Conservation (phyloP, 2,329 filamentous ascomycete genomes). For the Fusarium veterinarium region DNA sequence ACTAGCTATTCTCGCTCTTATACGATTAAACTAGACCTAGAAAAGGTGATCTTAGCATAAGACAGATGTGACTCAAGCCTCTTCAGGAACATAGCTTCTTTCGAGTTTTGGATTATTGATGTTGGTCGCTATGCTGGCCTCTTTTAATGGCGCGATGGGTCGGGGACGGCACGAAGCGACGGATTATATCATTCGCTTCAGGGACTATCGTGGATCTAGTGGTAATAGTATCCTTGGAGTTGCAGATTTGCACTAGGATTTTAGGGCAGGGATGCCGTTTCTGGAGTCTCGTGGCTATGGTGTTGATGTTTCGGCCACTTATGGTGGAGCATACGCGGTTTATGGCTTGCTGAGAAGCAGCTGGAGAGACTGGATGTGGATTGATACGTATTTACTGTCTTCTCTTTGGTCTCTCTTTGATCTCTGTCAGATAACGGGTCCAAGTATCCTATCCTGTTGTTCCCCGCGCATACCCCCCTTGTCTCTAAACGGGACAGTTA, state of each 20-base stretch:
- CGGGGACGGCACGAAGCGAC: background rate
- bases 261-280: conserved; percentile 2
- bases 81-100: conserved; percentile 15
- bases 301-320: background rate
- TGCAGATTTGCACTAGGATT: conserved; percentile 25
- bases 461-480: background rate
- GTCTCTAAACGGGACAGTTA: conserved; percentile 4
- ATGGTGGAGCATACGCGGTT: background rate
- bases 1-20: background rate
- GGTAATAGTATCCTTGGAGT: conserved; percentile 22
- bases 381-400: background rate
- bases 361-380: conserved; percentile 7
- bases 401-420: background rate
- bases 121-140: background rate
- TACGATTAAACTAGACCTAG: background rate
- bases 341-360: conserved; percentile 7
- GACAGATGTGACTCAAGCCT: conserved; percentile 16
- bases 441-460: background rate
- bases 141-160: background rate
- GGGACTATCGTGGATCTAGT: conserved; percentile 30
- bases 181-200: background rate
- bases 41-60: background rate
- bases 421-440: conserved; percentile 11
- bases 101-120: background rate
- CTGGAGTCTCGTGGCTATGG: conserved; percentile 1